Conservation (phyloP, 2,329 filamentous ascomycete genomes). For the Colletotrichum musae region DNA sequence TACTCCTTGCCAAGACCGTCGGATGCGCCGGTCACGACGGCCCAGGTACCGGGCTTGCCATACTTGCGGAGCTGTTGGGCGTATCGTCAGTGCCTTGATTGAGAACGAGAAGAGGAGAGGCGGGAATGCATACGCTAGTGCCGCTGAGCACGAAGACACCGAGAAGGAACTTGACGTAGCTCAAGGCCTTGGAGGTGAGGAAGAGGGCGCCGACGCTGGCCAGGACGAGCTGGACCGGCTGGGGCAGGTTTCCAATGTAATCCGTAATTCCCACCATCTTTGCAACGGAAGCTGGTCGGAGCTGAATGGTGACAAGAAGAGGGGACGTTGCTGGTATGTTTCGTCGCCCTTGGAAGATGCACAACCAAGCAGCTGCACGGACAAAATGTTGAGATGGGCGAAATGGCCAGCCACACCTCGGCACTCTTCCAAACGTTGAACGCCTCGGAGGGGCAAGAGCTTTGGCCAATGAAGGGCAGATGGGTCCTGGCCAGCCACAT, state of each 20-base stretch:
- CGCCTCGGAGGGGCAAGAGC: slow-evolving; percentile 7
- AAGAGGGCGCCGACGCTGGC: slow-evolving; percentile 72
- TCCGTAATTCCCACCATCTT: slow-evolving; percentile 46
- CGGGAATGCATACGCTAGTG: slow-evolving; percentile 66
- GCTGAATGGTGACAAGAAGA: background rate
- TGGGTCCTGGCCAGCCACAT: slow-evolving; percentile 1
- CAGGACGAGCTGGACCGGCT: slow-evolving; percentile 61
- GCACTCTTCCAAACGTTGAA: slow-evolving; percentile 30
- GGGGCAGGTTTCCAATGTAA: slow-evolving; percentile 58
- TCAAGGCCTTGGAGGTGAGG: slow-evolving; percentile 69
- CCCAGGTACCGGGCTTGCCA: slow-evolving; percentile 93
- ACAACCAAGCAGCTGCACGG: slow-evolving; percentile 15
- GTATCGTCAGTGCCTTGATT: slow-evolving; percentile 40
- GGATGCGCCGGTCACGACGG: slow-evolving; percentile 92
- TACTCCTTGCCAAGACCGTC: slow-evolving; percentile 98
- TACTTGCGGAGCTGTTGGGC: slow-evolving; percentile 83
- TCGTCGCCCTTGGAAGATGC: slow-evolving; percentile 7
- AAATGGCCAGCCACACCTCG: slow-evolving; percentile 36
- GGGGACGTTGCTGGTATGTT: background rate
- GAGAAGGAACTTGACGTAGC: slow-evolving; percentile 73
- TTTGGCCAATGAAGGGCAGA: slow-evolving; percentile 3
- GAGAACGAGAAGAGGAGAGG: background rate
- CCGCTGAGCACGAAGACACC: slow-evolving; percentile 79
- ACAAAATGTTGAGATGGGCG: slow-evolving; percentile 40
- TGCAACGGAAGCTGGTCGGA: background rate